Conservation (phyloP, 768 basidiomycete species). For the Xerocomellus chrysenteron region DNA sequence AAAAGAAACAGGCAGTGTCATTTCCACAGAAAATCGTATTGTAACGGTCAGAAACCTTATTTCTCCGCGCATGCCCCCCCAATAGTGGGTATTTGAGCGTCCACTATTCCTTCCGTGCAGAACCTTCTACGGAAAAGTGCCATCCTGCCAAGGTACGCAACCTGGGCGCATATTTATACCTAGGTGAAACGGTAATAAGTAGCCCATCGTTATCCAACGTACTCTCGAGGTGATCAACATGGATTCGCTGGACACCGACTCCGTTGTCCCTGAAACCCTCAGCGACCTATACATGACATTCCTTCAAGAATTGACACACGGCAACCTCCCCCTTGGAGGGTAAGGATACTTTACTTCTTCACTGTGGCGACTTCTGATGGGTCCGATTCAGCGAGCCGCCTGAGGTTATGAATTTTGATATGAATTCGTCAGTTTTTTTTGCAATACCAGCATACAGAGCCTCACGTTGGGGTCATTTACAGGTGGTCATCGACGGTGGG, state of each 20-base stretch:
- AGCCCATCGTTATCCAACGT: background rate
- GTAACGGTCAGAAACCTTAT: no score
- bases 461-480: background rate
- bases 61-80: background rate
- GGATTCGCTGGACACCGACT: background rate
- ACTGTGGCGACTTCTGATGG: background rate
- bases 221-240: background rate
- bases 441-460: background rate
- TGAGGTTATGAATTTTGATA: background rate
- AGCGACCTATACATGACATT: no score
- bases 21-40: background rate
- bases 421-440: constrained; percentile 1
- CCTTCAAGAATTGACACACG: background rate
- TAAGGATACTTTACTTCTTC: background rate
- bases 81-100: background rate
- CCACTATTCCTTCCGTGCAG: background rate
- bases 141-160: constrained; percentile 3
- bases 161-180: background rate
- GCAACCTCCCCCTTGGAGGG: background rate
- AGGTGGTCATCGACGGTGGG: background rate
- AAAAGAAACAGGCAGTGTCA: background rate
- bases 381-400: background rate
- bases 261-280: no score
- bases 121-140: constrained; percentile 3
- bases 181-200: background rate